These are phyloP conservation scores for Cucurbita argyrosperma DNA, from an alignment of 306 rosid genomes.

Conservation along the genomic window DNA sequence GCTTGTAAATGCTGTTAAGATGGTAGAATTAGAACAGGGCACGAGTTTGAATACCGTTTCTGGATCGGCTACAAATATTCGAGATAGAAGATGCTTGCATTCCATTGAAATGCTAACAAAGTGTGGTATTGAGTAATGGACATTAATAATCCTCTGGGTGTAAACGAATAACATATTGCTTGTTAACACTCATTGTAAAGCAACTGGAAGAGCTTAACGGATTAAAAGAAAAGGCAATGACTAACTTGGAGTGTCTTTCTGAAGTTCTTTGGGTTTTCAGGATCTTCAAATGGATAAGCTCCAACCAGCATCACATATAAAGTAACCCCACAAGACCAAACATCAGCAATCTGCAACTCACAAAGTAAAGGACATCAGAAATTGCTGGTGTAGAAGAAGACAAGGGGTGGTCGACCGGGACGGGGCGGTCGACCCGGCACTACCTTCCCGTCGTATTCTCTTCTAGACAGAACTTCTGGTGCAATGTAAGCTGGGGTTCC, in stretches of 20 bases:
- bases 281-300: slow-evolving; percentile 98
- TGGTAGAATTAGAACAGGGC: not conserved
- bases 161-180: not conserved
- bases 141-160: slow-evolving; percentile 79
- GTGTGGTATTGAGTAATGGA: slow-evolving; percentile 75
- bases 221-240: not conserved
- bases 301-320: slow-evolving; percentile 97
- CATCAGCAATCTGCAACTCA: slow-evolving; percentile 68
- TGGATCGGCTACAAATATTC: slow-evolving; percentile 66
- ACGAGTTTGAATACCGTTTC: slow-evolving; percentile 42
- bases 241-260: slow-evolving; percentile 87
- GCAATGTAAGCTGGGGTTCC: slow-evolving; percentile 99
- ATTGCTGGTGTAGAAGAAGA: not conserved
- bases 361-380: too few relatives aligned
- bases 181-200: not conserved
- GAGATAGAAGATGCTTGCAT: slow-evolving; percentile 74
- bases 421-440: not conserved
- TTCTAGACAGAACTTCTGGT: slow-evolving; percentile 78
- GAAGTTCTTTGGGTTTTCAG: slow-evolving; percentile 84
- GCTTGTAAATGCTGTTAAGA: not conserved
- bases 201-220: not conserved
- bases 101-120: slow-evolving; percentile 62
- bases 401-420: not conserved
- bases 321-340: slow-evolving; percentile 99
- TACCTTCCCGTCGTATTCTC: slow-evolving; percentile 91